Evolutionary conservation across 1,284 basidiomycete genomes (phyloP).

Genomic region (Takashimella tepidaria): DNA sequence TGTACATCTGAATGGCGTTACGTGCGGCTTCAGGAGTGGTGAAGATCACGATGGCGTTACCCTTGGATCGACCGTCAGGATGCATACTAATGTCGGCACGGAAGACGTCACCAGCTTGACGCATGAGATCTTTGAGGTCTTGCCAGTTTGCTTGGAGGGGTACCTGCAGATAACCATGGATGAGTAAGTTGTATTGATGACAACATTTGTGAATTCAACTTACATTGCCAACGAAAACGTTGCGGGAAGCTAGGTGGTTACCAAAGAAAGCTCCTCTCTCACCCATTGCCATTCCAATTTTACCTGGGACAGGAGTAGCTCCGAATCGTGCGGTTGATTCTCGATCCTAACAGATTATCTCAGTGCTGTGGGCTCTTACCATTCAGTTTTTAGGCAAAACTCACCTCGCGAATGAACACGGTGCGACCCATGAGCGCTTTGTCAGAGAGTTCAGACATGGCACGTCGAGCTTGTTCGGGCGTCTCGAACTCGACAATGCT

Average conservation of each 20-base stretch:
- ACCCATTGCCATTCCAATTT: conserved; percentile 80
- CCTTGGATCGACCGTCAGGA: conserved; percentile 86
- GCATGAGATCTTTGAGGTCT: conserved; percentile 95
- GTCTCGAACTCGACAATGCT: conserved; percentile 90
- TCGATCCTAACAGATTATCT: conserved; percentile 63
- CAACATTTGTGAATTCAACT: conserved; percentile 32
- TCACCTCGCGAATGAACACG: conserved; percentile 91
- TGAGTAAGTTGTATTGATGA: not conserved
- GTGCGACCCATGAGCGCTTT: conserved; percentile 80
- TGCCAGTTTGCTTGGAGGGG: conserved; percentile 97
- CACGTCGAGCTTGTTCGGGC: conserved; percentile 74
- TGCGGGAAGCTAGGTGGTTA: conserved; percentile 51
- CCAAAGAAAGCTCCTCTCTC: conserved; percentile 65
- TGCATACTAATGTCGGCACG: conserved; percentile 91
- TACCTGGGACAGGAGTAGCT: conserved; percentile 82
- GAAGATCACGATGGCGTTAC: conserved; percentile 91
- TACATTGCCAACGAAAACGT: conserved; percentile 88
- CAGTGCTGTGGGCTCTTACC: not conserved
- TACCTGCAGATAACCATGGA: conserved; percentile 58
- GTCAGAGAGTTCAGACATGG: conserved; percentile 82
- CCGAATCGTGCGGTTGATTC: conserved; percentile 93
- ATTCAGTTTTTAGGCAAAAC: conserved; percentile 11
- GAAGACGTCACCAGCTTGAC: conserved; percentile 86
- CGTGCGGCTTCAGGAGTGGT: conserved; percentile 84
- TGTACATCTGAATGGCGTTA: conserved; percentile 87